A percentile compares a stretch with the other conserved stretches of the same genome.
Conservation (phyloP, 139 green algal genomes). For the Coccomyxa sp. region DNA sequence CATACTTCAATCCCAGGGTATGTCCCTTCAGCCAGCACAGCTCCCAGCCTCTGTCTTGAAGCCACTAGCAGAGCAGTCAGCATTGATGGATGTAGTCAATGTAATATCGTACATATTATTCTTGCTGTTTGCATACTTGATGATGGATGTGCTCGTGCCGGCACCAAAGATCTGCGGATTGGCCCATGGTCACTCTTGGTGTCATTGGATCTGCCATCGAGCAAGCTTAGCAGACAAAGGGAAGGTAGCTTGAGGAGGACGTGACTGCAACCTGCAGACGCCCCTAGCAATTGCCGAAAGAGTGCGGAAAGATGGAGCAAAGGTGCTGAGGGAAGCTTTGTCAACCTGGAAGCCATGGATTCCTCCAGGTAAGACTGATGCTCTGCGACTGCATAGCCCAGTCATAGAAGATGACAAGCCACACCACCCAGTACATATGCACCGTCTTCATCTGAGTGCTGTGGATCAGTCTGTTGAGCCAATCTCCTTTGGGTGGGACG, state of each 20-base stretch:
- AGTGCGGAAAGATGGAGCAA: conserved; percentile 48
- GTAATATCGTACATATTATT: neutral
- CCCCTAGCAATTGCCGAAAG: conserved; percentile 53
- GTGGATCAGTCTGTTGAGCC: too few species aligned
- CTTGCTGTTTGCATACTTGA: neutral
- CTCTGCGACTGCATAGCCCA: too few species aligned
- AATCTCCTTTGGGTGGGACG: too few species aligned
- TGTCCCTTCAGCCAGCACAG: too few species aligned
- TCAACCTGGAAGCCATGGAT: conserved; percentile 68
- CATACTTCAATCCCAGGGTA: conserved; percentile 49
- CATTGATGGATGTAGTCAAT: neutral
- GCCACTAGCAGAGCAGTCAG: neutral
- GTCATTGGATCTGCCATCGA: neutral
- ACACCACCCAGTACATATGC: too few species aligned
- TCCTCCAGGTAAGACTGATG: too few species aligned
- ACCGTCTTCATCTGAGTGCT: too few species aligned
- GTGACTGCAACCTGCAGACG: conserved; percentile 31
- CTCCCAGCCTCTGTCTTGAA: neutral
- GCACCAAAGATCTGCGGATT: neutral
- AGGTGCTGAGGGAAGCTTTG: conserved; percentile 40
- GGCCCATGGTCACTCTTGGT: neutral
- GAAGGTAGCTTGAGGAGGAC: neutral
- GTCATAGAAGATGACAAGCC: conserved; percentile 54
- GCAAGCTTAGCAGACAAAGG: neutral
- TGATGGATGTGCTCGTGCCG: neutral